Conservation (phyloP, 345 rosid species). For the Garcia nutans region DNA sequence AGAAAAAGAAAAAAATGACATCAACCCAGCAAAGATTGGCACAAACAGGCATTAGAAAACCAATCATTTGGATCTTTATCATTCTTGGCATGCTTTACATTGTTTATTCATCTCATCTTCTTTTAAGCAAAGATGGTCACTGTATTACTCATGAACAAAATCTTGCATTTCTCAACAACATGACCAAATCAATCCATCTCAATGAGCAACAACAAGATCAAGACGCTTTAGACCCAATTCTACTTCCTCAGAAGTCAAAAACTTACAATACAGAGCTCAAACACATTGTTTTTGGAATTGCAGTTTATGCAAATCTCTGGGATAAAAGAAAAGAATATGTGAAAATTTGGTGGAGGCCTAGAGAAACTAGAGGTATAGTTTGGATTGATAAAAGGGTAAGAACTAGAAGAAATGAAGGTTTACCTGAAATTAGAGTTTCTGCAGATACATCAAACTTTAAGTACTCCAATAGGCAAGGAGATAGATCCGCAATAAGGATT, state of each 20-base stretch:
- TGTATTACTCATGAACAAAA: slow-evolving; percentile 35
- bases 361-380: slow-evolving; percentile 63
- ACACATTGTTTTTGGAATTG: slow-evolving; percentile 76
- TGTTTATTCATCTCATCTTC: slow-evolving; percentile 50
- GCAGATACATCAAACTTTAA: slow-evolving; percentile 60
- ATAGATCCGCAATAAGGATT: slow-evolving; percentile 70
- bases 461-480: slow-evolving; percentile 65
- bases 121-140: slow-evolving; percentile 29
- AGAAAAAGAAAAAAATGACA: slow-evolving; percentile 12
- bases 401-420: slow-evolving; percentile 35
- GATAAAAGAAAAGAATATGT: slow-evolving; percentile 76
- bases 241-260: slow-evolving; percentile 17
- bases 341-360: slow-evolving; percentile 76
- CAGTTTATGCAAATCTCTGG: slow-evolving; percentile 65
- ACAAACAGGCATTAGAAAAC: slow-evolving; percentile 30
- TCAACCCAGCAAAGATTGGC: slow-evolving; percentile 30
- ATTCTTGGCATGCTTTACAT: slow-evolving; percentile 44
- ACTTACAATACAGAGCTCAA: slow-evolving; percentile 47
- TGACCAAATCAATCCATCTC: slow-evolving; percentile 25
- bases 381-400: slow-evolving; percentile 65
- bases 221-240: slow-evolving; percentile 12
- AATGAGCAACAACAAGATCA: slow-evolving; percentile 10
- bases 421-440: slow-evolving; percentile 68
- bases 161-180: slow-evolving; percentile 26
- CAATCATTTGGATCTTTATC: slow-evolving; percentile 47